phyloP scores from a whole-genome alignment of 2,329 filamentous ascomycete genomes.

The Hypoxylon sp. region DNA sequence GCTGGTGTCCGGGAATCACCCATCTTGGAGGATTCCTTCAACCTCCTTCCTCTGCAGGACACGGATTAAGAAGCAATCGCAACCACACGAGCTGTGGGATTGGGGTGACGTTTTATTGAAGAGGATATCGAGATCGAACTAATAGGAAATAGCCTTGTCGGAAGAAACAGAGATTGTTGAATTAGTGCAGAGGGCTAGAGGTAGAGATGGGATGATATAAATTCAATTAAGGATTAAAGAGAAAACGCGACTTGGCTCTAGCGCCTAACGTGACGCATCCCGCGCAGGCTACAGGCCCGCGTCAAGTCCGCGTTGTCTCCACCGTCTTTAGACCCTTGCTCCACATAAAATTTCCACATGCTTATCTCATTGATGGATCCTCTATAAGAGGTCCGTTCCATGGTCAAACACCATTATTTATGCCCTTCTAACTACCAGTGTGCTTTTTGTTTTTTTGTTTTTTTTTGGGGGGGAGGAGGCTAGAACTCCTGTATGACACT shows the following conservation, averaged over 20 bases:
- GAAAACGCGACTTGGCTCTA: constrained; percentile 35
- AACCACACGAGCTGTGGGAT: not conserved
- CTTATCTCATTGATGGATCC: no score
- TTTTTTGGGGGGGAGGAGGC: no score
- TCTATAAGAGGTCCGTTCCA: no score
- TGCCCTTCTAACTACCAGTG: no score
- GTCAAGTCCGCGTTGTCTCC: constrained; percentile 14
- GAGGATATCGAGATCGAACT: not conserved
- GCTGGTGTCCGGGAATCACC: constrained; percentile 48
- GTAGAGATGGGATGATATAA: not conserved
- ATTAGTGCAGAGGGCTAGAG: not conserved
- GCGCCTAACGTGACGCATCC: constrained; percentile 19
- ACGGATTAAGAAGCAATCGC: not conserved
- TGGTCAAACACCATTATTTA: no score
- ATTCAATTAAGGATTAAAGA: constrained; percentile 35
- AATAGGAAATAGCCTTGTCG: not conserved
- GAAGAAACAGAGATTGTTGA: not conserved
- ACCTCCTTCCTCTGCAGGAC: not conserved
- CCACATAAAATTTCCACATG: no score
- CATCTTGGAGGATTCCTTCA: constrained; percentile 36
- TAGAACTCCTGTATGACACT: no score
- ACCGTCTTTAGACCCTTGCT: not conserved
- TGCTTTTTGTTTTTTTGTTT: no score
- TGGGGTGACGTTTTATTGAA: not conserved
- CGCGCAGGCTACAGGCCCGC: no score